phyloP scores from a whole-genome alignment of 1,139 yeast genomes.

The Debaryomycetaceae sp. region DNA sequence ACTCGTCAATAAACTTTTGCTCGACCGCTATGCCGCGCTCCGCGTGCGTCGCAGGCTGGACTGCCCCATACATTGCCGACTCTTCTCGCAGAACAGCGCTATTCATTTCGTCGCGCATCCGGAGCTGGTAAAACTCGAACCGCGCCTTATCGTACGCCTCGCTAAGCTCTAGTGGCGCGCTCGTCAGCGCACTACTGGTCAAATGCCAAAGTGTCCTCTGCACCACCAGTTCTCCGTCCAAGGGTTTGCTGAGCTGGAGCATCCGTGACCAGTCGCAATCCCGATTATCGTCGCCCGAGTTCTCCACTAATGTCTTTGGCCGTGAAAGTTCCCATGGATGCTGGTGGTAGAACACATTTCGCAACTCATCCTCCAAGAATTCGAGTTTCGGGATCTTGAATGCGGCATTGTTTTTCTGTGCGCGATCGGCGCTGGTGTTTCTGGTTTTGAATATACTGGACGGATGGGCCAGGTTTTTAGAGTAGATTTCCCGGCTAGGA shows the following conservation, averaged over 20 bases:
- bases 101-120: conserved; percentile 77
- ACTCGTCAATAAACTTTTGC: conserved; percentile 56
- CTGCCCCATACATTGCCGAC: conserved; percentile 74
- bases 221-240: conserved; percentile 90
- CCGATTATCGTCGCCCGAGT: conserved; percentile 38
- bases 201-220: conserved; percentile 77
- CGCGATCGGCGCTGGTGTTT: conserved; percentile 15
- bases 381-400: conserved; percentile 52
- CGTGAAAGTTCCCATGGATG: conserved; percentile 98
- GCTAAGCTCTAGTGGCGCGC: conserved; percentile 27
- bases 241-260: conserved; percentile 58
- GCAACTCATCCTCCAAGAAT: conserved; percentile 73
- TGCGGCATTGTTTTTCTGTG: conserved; percentile 19
- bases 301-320: conserved; percentile 81
- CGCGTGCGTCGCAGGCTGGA: conserved; percentile 49
- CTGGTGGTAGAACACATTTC: conserved; percentile 74
- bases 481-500: too few species aligned
- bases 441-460: conserved; percentile 38
- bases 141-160: conserved; percentile 82
- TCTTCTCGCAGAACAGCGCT: conserved; percentile 74
- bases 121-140: conserved; percentile 73
- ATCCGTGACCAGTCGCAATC: conserved; percentile 69
- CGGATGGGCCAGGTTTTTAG: conserved; percentile 14
- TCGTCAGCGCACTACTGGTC: conserved; percentile 20
- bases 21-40: conserved; percentile 65